A percentile compares a stretch with the other conserved stretches of the same genome.
phyloP scores from a whole-genome alignment of 169 alveolate genomes.

The Eimeria brunetti region DNA sequence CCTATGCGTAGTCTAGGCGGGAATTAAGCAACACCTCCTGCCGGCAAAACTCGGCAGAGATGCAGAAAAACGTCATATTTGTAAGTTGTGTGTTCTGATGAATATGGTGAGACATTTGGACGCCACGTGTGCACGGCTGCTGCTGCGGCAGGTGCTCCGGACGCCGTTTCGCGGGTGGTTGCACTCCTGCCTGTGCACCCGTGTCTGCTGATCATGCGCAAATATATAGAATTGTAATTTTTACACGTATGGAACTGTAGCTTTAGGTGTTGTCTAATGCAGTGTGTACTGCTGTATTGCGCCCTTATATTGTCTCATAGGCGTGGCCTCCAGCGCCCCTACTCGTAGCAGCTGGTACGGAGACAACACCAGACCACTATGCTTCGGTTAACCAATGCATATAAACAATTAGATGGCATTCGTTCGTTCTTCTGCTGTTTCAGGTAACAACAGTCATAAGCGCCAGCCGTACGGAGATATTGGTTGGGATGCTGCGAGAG shows the following conservation, averaged over 20 bases:
- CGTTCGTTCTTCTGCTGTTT: neutral
- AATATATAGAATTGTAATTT: neutral
- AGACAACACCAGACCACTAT: conserved; percentile 2
- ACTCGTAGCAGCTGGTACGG: conserved; percentile 10
- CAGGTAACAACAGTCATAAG: neutral
- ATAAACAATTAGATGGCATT: neutral
- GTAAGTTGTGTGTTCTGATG: conserved; percentile 17
- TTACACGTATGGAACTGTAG: neutral
- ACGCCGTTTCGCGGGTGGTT: conserved; percentile 55
- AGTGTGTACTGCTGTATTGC: neutral
- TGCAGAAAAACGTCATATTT: conserved; percentile 47
- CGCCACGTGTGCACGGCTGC: conserved; percentile 54
- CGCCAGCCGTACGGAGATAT: neutral
- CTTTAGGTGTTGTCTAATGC: neutral
- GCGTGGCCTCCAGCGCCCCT: neutral
- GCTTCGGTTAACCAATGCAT: neutral
- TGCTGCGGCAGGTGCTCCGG: conserved; percentile 69
- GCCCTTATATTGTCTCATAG: neutral
- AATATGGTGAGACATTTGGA: conserved; percentile 6
- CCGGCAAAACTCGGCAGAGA: conserved; percentile 62
- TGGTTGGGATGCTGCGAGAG: neutral
- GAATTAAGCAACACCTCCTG: conserved; percentile 56
- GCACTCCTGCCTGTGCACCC: conserved; percentile 67
- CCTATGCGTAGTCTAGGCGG: conserved; percentile 18
- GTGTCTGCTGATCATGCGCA: conserved; percentile 10